phyloP scores from a whole-genome alignment of 2,329 filamentous ascomycete genomes.

The Rugonectria rugulosa region DNA sequence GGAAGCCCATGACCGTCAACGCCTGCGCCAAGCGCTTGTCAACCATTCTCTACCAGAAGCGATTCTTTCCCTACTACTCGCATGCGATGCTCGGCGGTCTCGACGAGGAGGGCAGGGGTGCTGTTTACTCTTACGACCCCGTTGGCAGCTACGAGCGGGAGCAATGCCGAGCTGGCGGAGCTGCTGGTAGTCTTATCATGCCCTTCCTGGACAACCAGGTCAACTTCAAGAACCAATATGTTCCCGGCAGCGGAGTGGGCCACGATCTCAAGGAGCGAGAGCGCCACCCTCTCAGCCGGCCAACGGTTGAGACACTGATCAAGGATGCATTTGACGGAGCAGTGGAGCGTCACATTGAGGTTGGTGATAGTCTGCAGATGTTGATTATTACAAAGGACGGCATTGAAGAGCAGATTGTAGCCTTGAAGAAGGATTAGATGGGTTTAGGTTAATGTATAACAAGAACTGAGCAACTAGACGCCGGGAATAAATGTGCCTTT shows the following conservation, averaged over 20 bases:
- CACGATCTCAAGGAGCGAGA: slow-evolving; percentile 79
- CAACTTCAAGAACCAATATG: slow-evolving; percentile 99
- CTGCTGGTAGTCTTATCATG: slow-evolving; percentile 95
- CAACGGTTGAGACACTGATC: slow-evolving; percentile 84
- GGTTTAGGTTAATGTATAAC: slow-evolving; percentile 42
- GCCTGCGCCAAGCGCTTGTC: slow-evolving; percentile 95
- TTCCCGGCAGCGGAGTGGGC: slow-evolving; percentile 84
- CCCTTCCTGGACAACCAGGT: slow-evolving; percentile 99
- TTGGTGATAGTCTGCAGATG: slow-evolving; percentile 95
- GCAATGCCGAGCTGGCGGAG: slow-evolving; percentile 92
- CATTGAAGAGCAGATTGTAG: slow-evolving; percentile 83
- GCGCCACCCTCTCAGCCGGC: slow-evolving; percentile 72
- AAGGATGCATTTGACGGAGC: slow-evolving; percentile 98
- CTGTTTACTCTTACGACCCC: slow-evolving; percentile 96
- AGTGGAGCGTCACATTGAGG: slow-evolving; percentile 98
- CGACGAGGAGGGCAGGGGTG: slow-evolving; percentile 93
- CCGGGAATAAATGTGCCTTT: slow-evolving; percentile 33
- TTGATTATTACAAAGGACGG: slow-evolving; percentile 89
- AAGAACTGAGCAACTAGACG: slow-evolving; percentile 30
- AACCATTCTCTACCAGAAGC: slow-evolving; percentile 95
- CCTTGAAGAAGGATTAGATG: slow-evolving; percentile 86
- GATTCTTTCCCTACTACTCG: slow-evolving; percentile 99
- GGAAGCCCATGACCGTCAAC: slow-evolving; percentile 93
- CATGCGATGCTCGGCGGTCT: slow-evolving; percentile 92
- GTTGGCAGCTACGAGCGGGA: slow-evolving; percentile 98